Evolutionary conservation across 2,329 filamentous ascomycete species (phyloP), one percentile per base, ranked within the genome.

Genomic region (Hymenoscyphus fraxineus): DNA sequence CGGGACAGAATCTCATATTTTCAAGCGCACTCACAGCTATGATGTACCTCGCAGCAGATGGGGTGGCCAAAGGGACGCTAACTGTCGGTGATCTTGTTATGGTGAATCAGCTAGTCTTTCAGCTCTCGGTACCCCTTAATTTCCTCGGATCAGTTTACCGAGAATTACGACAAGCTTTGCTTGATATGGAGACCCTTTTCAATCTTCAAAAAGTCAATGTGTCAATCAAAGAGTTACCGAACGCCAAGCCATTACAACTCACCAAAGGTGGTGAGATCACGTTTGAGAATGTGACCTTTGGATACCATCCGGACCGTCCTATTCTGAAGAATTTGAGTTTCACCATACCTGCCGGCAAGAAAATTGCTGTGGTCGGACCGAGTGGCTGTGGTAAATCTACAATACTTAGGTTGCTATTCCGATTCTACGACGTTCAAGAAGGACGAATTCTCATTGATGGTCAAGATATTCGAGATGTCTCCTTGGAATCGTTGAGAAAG

Each of bases 101-200:
- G 92, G 92, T 99, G 70, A 99, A 99, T 77, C 95, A 98, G 80
- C 88, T 99, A 19, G 93, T 99, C 65, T 99, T 99, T 79, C 95
- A 99, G 78, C 88, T 99, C 6, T 97, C 93, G 0, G 92, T 99
- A 3, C 95, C 95, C 0, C 84, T 99, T 66, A 99, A 99, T 81
- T 99, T 99, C 78, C 82, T 99, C 3, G 95, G 95, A n/a, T 96
- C 93, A 15, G 94, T 99, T 13, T 99, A 99, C 76, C 90, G 95
- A 71, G 95, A 99, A 79, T 84, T 99, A 62, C 86, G 95, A 63
- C 95, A 99, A 79, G 97, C 92, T 27, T 82, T 99, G 56, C 82
- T 99, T 40, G 96, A 99, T 76, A 99, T 99, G 95, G 95, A 98
- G 78, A 98, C 95, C 0, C 84, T 99, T 6, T 99, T 99, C 82